Base-by-base conservation (phyloP, 2,329 filamentous ascomycete species). In the Hirsutella minnesotensis region DNA sequence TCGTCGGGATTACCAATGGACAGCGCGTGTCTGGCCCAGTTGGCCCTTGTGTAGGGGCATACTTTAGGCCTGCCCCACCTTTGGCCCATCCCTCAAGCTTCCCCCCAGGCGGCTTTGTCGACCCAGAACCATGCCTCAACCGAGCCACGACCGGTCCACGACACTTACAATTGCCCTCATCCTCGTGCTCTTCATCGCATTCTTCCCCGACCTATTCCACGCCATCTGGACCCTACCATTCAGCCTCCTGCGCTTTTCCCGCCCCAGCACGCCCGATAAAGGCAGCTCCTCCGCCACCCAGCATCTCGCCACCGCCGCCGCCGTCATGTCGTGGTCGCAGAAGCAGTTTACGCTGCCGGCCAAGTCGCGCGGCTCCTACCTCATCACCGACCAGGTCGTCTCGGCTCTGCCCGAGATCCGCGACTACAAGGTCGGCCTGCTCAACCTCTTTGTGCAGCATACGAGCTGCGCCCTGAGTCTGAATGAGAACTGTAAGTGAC, bases 381-480 rank as follows among this genome's bases (percentile, higher is more conserved):
- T 96, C 46, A 75, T 96, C 55, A 95, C 90, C 40, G 79, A 89
- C 60, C 70, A 81, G 41, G 75, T 96, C 44, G 53, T 78, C 21
- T 68, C 71, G 40, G 69, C 79, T 46, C 67, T 96, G 1, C 89
- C 90, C 4, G 88, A 95, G 64, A 75, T 96, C 50, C 71, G 72
- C 46, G 62, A 77, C 51, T 95, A 94, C 75, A 90, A 90, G 61
- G 77, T 92, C 53, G 88, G 88, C 37, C 66, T 94, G 47, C 68
- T 96, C 48, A 81, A 95, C 61, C 73, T 98, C 38, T 98, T 96
- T 62, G 74, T 96, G 43, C 90, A 98, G 66, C 92, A 98, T 66
- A 98, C 92, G 5, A 87, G 80, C 56, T 95, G 88, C 64, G 92
- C 85, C 12, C 72, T 98, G 42, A 86, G 79, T 46, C 68, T 98